Evolutionary conservation across 2,329 filamentous ascomycete genomes (phyloP).

Genomic region (Colletotrichum navitas): DNA sequence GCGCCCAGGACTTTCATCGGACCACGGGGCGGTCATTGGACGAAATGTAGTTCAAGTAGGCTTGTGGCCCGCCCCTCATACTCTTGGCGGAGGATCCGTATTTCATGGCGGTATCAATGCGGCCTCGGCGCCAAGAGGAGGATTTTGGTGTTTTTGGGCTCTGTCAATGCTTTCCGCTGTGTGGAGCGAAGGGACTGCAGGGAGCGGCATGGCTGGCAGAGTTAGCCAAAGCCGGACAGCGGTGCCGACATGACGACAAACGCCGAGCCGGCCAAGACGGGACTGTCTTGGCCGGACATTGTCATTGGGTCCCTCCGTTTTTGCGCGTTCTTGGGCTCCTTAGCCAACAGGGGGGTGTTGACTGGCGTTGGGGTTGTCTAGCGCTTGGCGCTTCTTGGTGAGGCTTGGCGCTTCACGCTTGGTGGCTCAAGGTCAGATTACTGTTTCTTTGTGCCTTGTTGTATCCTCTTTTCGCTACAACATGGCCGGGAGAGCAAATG

Average conservation of each 20-base stretch:
- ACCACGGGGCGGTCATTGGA: constrained; percentile 13
- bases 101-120: constrained; percentile 25
- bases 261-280: constrained; percentile 25
- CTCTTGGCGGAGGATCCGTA: constrained; percentile 31
- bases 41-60: not conserved
- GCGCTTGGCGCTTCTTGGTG: constrained; percentile 37
- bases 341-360: constrained; percentile 26
- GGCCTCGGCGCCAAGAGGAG: constrained; percentile 38
- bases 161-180: constrained; percentile 14
- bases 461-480: not conserved
- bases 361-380: constrained; percentile 18
- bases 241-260: constrained; percentile 20
- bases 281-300: constrained; percentile 20
- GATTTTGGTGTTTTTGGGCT: not conserved
- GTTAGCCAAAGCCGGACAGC: not conserved
- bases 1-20: not conserved
- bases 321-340: constrained; percentile 26
- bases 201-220: not conserved
- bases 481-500: not conserved
- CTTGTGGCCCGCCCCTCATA: constrained; percentile 12
- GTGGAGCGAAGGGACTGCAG: not conserved
- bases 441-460: not conserved
- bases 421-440: constrained; percentile 22
- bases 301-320: constrained; percentile 4
- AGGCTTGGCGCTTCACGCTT: constrained; percentile 37